phyloP scores from a whole-genome alignment of 441 rosid genomes.

The Erodium chrysanthum region DNA sequence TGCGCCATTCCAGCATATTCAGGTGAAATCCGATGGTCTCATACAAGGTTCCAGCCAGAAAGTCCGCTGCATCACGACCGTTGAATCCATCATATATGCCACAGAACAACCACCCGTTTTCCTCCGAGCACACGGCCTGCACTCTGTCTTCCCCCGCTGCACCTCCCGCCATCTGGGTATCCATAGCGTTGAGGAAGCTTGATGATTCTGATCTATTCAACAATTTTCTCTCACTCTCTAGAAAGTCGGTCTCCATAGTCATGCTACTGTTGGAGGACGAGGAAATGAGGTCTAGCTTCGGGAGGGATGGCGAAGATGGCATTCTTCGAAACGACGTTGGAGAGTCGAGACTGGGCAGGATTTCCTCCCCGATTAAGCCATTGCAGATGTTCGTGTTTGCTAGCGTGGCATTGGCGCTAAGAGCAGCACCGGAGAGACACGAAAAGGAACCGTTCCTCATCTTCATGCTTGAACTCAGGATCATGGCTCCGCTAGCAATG shows the following conservation, averaged over 20 bases:
- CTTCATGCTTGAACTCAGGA: constrained; percentile 30
- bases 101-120: constrained; percentile 81
- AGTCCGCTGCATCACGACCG: constrained; percentile 96
- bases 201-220: constrained; percentile 14
- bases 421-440: constrained; percentile 83
- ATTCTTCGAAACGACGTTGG: constrained; percentile 72
- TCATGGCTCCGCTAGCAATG: constrained; percentile 14
- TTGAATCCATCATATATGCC: constrained; percentile 88
- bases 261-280: constrained; percentile 68
- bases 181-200: constrained; percentile 56
- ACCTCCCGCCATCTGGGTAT: constrained; percentile 90
- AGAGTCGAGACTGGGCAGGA: constrained; percentile 76
- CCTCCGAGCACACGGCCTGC: constrained; percentile 95
- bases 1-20: constrained; percentile 30
- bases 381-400: constrained; percentile 90
- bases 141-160: constrained; percentile 98
- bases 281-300: constrained; percentile 69
- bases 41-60: constrained; percentile 81
- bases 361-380: constrained; percentile 73
- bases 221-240: neutral
- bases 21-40: constrained; percentile 53
- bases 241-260: constrained; percentile 31
- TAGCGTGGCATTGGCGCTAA: constrained; percentile 86
- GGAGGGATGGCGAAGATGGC: constrained; percentile 59
- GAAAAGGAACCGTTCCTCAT: constrained; percentile 57